These are phyloP conservation scores for Fonsecaea nubica DNA, from an alignment of 2,329 filamentous ascomycete species.

Conservation along the genomic window DNA sequence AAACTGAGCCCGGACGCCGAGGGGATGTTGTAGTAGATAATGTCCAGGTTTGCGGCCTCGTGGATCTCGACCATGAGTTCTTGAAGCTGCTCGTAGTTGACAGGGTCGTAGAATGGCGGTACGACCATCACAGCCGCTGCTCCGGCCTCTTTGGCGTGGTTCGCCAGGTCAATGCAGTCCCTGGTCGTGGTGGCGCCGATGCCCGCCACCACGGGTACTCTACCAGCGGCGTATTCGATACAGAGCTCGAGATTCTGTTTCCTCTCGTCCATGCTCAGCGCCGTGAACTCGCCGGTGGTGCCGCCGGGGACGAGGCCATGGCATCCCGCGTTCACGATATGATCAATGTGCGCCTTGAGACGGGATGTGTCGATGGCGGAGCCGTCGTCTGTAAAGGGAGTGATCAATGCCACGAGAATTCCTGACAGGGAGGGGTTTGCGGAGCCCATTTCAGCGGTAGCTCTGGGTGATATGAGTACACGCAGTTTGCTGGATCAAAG, in stretches of 20 bases:
- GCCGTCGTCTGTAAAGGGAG: constrained; percentile 55
- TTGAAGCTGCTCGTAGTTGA: constrained; percentile 50
- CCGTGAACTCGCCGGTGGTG: constrained; percentile 60
- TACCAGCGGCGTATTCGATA: constrained; percentile 49
- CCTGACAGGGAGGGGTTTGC: constrained; percentile 40
- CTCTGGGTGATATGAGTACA: not conserved
- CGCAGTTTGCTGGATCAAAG: too few species aligned
- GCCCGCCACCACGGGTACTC: constrained; percentile 53
- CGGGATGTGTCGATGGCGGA: constrained; percentile 50
- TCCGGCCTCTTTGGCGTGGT: constrained; percentile 49
- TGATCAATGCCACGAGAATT: constrained; percentile 59
- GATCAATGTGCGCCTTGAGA: constrained; percentile 55
- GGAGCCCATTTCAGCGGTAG: not conserved
- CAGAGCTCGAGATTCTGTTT: constrained; percentile 53
- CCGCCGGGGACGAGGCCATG: constrained; percentile 60
- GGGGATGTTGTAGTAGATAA: constrained; percentile 62
- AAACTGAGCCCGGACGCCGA: constrained; percentile 55
- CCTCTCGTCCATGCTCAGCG: constrained; percentile 53
- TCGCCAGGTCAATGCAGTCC: constrained; percentile 51
- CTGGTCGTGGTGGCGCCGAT: constrained; percentile 55
- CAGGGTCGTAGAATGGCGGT: constrained; percentile 58
- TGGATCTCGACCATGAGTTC: constrained; percentile 53
- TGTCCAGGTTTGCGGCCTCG: constrained; percentile 50
- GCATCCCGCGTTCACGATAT: constrained; percentile 53
- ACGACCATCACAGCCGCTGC: constrained; percentile 58